phyloP scores from a whole-genome alignment of 2,329 filamentous ascomycete genomes.

The Knufia fluminis region DNA sequence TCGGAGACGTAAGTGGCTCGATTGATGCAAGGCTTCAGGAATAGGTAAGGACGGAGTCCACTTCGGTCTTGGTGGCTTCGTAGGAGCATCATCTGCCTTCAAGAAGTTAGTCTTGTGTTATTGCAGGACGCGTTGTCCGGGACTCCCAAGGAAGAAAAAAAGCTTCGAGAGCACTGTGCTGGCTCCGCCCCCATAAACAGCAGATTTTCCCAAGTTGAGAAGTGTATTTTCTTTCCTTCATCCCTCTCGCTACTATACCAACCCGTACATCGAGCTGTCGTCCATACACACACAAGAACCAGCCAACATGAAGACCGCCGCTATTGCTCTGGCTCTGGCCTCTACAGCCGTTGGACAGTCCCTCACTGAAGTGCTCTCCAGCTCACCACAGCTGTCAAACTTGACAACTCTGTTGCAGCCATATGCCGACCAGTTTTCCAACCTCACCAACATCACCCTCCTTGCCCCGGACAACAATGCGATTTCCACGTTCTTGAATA shows the following conservation, averaged over 20 bases:
- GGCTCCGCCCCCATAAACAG: not conserved
- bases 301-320: conserved; percentile 23
- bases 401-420: conserved; percentile 15
- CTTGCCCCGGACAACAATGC: conserved; percentile 50
- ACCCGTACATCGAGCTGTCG: not conserved
- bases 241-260: no score
- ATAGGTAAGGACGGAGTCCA: not conserved
- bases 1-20: not conserved
- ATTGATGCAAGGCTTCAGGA: not conserved
- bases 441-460: conserved; percentile 45
- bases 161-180: not conserved
- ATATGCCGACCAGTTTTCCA: conserved; percentile 23
- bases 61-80: not conserved
- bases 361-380: conserved; percentile 11
- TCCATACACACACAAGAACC: not conserved
- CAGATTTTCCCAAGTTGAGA: not conserved
- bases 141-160: not conserved
- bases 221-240: not conserved
- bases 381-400: conserved; percentile 17
- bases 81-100: not conserved
- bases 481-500: conserved; percentile 32
- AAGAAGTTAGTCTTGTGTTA: not conserved
- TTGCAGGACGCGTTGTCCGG: not conserved
- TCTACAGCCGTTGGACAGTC: conserved; percentile 17
- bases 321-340: conserved; percentile 18